Conservation (phyloP, 352 stramenopile genomes). For the Pythium apleroticum region DNA sequence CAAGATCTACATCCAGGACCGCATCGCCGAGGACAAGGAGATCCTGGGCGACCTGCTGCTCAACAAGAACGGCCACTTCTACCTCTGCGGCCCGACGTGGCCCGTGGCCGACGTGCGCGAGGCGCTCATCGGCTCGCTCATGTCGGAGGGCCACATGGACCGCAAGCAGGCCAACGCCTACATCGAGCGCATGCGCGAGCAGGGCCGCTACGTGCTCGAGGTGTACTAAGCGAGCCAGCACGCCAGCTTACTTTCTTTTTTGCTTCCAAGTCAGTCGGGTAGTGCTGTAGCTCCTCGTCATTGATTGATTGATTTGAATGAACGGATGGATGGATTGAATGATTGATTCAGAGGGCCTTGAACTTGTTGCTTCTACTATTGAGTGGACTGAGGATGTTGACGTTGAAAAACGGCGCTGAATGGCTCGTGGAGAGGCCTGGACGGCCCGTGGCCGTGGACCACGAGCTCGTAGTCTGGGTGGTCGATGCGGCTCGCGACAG, state of each 20-base stretch:
- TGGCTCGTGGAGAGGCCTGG: slow-evolving; percentile 40
- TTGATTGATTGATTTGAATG: no score
- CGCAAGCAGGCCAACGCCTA: slow-evolving; percentile 67
- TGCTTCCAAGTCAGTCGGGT: neutral
- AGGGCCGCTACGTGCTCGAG: slow-evolving; percentile 81
- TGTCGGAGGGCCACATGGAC: slow-evolving; percentile 46
- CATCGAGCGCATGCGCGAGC: slow-evolving; percentile 79
- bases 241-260: neutral
- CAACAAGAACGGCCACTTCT: slow-evolving; percentile 81
- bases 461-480: slow-evolving; percentile 50
- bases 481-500: slow-evolving; percentile 34
- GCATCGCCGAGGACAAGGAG: slow-evolving; percentile 80
- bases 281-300: no score
- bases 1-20: slow-evolving; percentile 91
- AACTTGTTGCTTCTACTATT: neutral
- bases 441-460: slow-evolving; percentile 48
- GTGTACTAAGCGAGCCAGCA: slow-evolving; percentile 77
- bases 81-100: slow-evolving; percentile 84
- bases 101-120: slow-evolving; percentile 75
- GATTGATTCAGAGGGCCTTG: no score
- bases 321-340: no score
- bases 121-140: slow-evolving; percentile 61
- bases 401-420: slow-evolving; percentile 8
- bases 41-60: slow-evolving; percentile 72
- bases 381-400: neutral